These are phyloP conservation scores for Berkeleyomyces rouxiae DNA, from an alignment of 2,329 filamentous ascomycete genomes.

Conservation along the genomic window DNA sequence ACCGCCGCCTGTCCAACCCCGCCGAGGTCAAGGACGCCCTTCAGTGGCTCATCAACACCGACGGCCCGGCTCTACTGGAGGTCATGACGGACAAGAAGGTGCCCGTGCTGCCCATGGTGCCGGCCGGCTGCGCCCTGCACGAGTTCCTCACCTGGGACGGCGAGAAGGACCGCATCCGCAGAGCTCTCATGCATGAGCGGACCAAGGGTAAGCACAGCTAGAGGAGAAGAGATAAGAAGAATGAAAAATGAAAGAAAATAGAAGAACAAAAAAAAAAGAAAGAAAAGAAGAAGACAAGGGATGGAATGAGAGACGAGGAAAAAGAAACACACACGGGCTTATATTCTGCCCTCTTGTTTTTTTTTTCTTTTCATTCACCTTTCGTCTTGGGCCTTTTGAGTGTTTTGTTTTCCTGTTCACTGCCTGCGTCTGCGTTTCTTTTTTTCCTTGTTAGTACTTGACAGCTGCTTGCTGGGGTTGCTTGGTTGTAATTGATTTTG, in stretches of 20 bases:
- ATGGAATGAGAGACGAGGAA: background rate
- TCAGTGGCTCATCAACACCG: slow-evolving; percentile 56
- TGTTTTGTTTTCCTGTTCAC: background rate
- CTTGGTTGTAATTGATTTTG: background rate
- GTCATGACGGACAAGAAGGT: slow-evolving; percentile 84
- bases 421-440: background rate
- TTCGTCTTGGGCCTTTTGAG: background rate
- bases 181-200: slow-evolving; percentile 49
- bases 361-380: background rate
- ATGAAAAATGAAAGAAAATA: no score
- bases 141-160: slow-evolving; percentile 85
- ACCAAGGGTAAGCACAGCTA: slow-evolving; percentile 34
- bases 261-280: background rate
- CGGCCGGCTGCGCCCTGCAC: slow-evolving; percentile 68
- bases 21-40: slow-evolving; percentile 63
- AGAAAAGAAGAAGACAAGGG: background rate
- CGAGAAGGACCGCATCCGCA: slow-evolving; percentile 50
- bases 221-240: background rate
- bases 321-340: background rate
- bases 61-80: slow-evolving; percentile 86
- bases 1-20: slow-evolving; percentile 53
- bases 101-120: slow-evolving; percentile 95
- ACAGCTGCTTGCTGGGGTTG: background rate
- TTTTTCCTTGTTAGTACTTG: background rate
- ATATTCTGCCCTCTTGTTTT: background rate